These are phyloP conservation scores for Eucalyptus melliodora DNA, from an alignment of 345 rosid species.

Conservation along the genomic window DNA sequence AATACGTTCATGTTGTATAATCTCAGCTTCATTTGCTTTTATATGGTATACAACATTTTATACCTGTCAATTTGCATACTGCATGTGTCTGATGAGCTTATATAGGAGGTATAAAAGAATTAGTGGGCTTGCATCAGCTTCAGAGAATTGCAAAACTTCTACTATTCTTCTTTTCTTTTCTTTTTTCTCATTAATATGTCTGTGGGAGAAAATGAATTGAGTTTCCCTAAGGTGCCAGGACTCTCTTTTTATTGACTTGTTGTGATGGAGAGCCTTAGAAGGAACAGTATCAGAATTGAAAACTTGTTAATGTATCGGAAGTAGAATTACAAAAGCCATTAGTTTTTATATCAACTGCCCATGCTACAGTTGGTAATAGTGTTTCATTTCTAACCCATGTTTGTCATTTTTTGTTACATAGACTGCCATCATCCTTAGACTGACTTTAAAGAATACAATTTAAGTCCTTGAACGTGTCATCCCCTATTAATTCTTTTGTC, in stretches of 20 bases:
- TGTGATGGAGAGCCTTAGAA: background rate
- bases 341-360: background rate
- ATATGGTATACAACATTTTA: no score
- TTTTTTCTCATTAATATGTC: no score
- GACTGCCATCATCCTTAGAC: background rate
- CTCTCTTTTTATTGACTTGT: background rate
- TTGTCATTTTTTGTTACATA: background rate
- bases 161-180: no score
- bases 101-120: no score
- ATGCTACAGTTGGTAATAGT: background rate
- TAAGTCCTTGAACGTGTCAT: background rate
- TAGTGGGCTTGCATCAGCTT: no score
- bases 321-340: background rate
- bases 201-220: background rate
- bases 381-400: background rate
- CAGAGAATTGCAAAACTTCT: no score
- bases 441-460: background rate
- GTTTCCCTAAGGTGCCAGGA: background rate
- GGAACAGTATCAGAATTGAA: background rate
- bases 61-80: no score
- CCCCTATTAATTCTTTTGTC: background rate
- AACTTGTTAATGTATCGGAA: background rate
- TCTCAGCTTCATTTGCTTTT: no score
- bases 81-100: no score
- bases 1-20: no score